Percentiles rank a stretch among this genome's conserved stretches.
Conservation (phyloP, 2,329 filamentous ascomycete species). For the Lachnellula subtilissima region DNA sequence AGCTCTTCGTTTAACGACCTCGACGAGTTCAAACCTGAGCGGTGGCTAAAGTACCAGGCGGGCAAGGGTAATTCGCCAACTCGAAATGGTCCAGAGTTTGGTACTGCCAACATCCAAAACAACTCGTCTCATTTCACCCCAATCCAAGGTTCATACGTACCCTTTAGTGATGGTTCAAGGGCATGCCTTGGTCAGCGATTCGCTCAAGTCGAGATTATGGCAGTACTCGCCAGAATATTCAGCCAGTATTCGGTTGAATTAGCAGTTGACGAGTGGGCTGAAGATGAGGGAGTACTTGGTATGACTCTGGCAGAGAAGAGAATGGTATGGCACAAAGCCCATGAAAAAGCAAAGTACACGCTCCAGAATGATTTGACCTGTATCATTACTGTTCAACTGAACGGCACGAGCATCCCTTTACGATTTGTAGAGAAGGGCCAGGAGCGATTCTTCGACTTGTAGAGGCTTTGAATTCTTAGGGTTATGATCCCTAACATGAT, state of each 20-base stretch:
- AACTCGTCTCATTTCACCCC: conserved; percentile 54
- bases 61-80: conserved; percentile 33
- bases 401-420: conserved; percentile 7
- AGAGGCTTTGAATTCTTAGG: not conserved
- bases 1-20: conserved; percentile 45
- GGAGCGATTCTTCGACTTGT: conserved; percentile 9
- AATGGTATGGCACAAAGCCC: conserved; percentile 8
- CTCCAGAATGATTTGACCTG: conserved; percentile 6
- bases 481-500: no score
- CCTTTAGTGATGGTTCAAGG: conserved; percentile 55
- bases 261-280: conserved; percentile 13
- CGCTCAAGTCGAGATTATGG: conserved; percentile 30
- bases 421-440: conserved; percentile 11
- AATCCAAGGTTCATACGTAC: conserved; percentile 50
- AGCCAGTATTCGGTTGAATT: conserved; percentile 12
- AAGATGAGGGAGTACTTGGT: conserved; percentile 4
- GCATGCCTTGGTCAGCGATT: conserved; percentile 32
- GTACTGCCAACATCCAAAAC: conserved; percentile 31
- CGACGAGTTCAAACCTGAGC: conserved; percentile 64
- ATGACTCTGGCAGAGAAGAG: conserved; percentile 8
- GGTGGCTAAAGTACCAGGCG: conserved; percentile 24
- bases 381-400: conserved; percentile 13
- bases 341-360: conserved; percentile 6
- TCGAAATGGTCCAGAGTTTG: no score
- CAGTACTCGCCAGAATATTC: conserved; percentile 20